Evolutionary conservation across 1,284 basidiomycete species (phyloP).

Genomic region (Vanrija sp.): DNA sequence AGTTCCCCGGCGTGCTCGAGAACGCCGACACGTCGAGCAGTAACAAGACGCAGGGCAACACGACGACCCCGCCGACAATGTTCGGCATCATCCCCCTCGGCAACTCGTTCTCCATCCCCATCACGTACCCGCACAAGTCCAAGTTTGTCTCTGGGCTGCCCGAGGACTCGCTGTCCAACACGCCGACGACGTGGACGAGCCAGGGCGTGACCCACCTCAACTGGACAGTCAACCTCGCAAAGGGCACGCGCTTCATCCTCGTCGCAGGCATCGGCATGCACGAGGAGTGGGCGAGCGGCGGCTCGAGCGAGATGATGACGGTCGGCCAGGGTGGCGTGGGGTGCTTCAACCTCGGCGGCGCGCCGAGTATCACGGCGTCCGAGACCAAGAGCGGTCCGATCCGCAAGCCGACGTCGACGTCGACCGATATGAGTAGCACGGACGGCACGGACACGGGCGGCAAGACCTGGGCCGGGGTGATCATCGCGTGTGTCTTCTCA

Average conservation of each 20-base stretch:
- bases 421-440: background rate
- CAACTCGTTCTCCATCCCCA: conserved; percentile 44
- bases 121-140: conserved; percentile 30
- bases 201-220: conserved; percentile 40
- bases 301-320: conserved; percentile 39
- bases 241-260: conserved; percentile 46
- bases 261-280: conserved; percentile 44
- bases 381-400: conserved; percentile 1
- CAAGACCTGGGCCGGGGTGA: background rate
- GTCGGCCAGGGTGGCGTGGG: conserved; percentile 39
- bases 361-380: conserved; percentile 31
- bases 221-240: conserved; percentile 42
- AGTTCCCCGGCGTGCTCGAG: background rate
- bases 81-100: conserved; percentile 47
- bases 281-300: conserved; percentile 44
- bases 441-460: background rate
- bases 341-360: conserved; percentile 22
- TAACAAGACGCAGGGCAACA: conserved; percentile 31
- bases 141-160: conserved; percentile 33
- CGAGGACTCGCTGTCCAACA: conserved; percentile 23
- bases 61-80: conserved; percentile 42
- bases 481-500: conserved; percentile 60
- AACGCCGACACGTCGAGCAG: conserved; percentile 9
- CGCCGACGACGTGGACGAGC: conserved; percentile 36
- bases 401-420: background rate